phyloP scores from a whole-genome alignment of 495 filamentous ascomycete species.

The Tuber microsphaerosporum region DNA sequence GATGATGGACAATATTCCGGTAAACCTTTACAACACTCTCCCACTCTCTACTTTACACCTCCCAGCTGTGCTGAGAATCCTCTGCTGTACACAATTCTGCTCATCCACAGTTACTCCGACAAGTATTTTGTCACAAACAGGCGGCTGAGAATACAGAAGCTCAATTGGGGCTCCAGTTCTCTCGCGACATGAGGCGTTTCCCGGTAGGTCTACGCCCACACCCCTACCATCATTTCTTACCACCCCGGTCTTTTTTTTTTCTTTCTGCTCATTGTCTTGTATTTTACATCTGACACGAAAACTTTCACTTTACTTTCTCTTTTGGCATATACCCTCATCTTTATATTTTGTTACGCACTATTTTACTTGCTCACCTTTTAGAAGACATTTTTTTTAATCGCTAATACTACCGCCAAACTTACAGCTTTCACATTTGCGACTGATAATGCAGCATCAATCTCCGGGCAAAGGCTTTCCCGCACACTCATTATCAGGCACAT shows the following conservation, averaged over 20 bases:
- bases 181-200: slow-evolving; percentile 42
- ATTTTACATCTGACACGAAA: slow-evolving; percentile 9
- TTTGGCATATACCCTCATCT: slow-evolving; percentile 23
- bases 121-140: neutral
- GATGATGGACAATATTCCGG: neutral
- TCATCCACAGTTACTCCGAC: neutral
- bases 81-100: neutral
- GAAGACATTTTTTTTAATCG: neutral
- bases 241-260: slow-evolving; percentile 5
- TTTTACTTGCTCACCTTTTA: neutral
- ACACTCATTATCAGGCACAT: neutral
- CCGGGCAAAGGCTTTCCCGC: neutral
- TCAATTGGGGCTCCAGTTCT: slow-evolving; percentile 23
- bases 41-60: slow-evolving; percentile 3
- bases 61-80: slow-evolving; percentile 1
- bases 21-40: neutral
- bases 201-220: slow-evolving; percentile 38
- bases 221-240: slow-evolving; percentile 26
- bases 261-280: slow-evolving; percentile 6
- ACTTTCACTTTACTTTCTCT: slow-evolving; percentile 13
- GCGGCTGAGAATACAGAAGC: neutral
- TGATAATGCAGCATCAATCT: slow-evolving; percentile 35
- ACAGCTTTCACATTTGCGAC: slow-evolving; percentile 34
- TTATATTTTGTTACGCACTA: slow-evolving; percentile 2
- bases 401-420: slow-evolving; percentile 21